Percentiles rank a stretch among this genome's conserved stretches.
Conservation (phyloP, 208 protist genomes). For the Leishmania aethiopica region DNA sequence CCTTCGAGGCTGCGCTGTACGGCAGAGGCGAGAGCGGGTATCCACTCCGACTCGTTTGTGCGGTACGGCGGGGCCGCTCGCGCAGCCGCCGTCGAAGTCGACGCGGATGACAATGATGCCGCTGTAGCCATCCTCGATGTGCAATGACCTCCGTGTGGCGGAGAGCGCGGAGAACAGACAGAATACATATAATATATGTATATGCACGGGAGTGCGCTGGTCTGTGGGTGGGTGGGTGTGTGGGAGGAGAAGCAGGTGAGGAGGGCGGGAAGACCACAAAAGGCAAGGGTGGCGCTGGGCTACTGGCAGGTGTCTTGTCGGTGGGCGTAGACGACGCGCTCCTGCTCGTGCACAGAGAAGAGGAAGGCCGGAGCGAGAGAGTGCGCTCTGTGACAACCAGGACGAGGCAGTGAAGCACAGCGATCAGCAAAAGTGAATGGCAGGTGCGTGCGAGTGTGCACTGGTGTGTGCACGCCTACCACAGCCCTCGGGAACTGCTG, state of each 20-base stretch:
- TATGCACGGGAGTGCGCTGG: background rate
- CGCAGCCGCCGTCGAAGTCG: background rate
- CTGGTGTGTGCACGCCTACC: background rate
- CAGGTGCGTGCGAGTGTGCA: background rate
- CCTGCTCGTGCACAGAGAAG: background rate
- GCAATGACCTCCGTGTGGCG: background rate
- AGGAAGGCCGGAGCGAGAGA: background rate
- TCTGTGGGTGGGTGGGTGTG: background rate
- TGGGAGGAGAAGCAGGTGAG: background rate
- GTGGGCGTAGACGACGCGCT: background rate
- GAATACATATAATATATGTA: background rate
- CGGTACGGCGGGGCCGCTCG: slow-evolving; percentile 26
- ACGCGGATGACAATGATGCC: background rate
- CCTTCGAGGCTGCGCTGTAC: slow-evolving; percentile 8
- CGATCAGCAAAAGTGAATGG: background rate
- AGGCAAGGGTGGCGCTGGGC: background rate
- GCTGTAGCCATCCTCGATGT: background rate
- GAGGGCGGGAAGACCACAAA: background rate
- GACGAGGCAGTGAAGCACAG: background rate
- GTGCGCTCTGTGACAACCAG: background rate
- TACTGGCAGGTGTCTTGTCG: background rate
- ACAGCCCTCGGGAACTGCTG: background rate
- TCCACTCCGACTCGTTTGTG: slow-evolving; percentile 34
- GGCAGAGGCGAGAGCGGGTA: slow-evolving; percentile 16
- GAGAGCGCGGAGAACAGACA: background rate